A percentile compares a stretch with the other conserved stretches of the same genome.
These are phyloP conservation scores for Neurospora discreta DNA, from an alignment of 495 filamentous ascomycete species.

Conservation along the genomic window DNA sequence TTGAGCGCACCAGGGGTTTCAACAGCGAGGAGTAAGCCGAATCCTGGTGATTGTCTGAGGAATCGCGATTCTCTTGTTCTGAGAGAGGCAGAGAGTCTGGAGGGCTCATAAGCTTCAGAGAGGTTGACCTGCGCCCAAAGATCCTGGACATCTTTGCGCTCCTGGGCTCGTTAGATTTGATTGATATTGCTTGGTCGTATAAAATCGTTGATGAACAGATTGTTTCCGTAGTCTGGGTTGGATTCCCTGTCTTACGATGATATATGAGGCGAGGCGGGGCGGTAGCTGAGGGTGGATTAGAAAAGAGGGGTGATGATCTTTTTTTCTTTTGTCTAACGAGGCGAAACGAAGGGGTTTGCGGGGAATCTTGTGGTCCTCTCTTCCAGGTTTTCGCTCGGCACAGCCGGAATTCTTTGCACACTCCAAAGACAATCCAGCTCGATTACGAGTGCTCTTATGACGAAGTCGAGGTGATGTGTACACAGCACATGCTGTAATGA, in stretches of 20 bases:
- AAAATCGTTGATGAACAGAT: background rate
- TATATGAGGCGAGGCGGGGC: background rate
- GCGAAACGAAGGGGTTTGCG: background rate
- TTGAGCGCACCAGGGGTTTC: constrained; percentile 1
- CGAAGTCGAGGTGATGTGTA: background rate
- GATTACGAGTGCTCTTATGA: background rate
- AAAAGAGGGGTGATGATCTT: background rate
- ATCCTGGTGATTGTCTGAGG: constrained; percentile 4
- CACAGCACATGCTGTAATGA: background rate
- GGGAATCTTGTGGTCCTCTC: background rate
- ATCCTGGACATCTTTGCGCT: background rate
- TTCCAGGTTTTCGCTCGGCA: background rate
- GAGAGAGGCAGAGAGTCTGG: background rate
- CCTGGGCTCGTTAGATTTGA: background rate
- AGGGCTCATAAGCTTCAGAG: background rate
- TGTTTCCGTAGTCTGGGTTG: background rate
- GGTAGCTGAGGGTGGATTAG: background rate
- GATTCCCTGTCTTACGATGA: background rate
- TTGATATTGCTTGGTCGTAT: background rate
- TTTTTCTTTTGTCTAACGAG: background rate
- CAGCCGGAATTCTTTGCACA: background rate
- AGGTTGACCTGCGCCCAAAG: background rate
- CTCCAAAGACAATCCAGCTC: background rate
- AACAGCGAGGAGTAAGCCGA: constrained; percentile 20
- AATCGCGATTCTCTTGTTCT: background rate